Evolutionary conservation across 1,284 basidiomycete species (phyloP).

Genomic region (Ceratobasidium sp.): DNA sequence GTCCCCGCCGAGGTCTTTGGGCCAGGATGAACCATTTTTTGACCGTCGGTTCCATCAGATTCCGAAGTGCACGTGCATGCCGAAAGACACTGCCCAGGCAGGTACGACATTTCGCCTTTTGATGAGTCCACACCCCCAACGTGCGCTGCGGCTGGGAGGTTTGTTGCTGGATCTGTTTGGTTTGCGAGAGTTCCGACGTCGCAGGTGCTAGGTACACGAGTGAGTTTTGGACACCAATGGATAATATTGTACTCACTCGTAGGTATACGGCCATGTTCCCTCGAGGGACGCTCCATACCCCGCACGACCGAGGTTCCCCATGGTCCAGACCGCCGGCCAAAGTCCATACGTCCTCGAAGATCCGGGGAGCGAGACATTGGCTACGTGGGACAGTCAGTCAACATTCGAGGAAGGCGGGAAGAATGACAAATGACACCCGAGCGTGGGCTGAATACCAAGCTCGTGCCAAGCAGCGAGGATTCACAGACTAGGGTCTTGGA

Average conservation of each 20-base stretch:
- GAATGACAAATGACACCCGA: slow-evolving; percentile 47
- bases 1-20: slow-evolving; percentile 45
- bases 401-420: slow-evolving; percentile 49
- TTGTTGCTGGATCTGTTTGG: slow-evolving; percentile 43
- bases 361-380: slow-evolving; percentile 57
- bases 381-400: slow-evolving; percentile 37
- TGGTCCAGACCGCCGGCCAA: slow-evolving; percentile 60
- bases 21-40: slow-evolving; percentile 50
- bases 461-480: neutral
- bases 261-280: slow-evolving; percentile 50
- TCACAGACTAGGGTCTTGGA: slow-evolving; percentile 39
- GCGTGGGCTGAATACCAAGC: slow-evolving; percentile 45
- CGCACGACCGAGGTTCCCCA: slow-evolving; percentile 65
- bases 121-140: slow-evolving; percentile 10
- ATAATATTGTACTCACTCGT: slow-evolving; percentile 43
- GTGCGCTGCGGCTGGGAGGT: slow-evolving; percentile 37
- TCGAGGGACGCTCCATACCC: slow-evolving; percentile 55
- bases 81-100: slow-evolving; percentile 61
- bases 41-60: slow-evolving; percentile 36
- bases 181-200: slow-evolving; percentile 56
- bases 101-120: slow-evolving; percentile 55
- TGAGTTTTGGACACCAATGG: neutral
- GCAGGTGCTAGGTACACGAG: slow-evolving; percentile 43
- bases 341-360: slow-evolving; percentile 51
- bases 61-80: slow-evolving; percentile 61